Conservation (phyloP, 1,284 basidiomycete species). For the Trichosporon sp. region DNA sequence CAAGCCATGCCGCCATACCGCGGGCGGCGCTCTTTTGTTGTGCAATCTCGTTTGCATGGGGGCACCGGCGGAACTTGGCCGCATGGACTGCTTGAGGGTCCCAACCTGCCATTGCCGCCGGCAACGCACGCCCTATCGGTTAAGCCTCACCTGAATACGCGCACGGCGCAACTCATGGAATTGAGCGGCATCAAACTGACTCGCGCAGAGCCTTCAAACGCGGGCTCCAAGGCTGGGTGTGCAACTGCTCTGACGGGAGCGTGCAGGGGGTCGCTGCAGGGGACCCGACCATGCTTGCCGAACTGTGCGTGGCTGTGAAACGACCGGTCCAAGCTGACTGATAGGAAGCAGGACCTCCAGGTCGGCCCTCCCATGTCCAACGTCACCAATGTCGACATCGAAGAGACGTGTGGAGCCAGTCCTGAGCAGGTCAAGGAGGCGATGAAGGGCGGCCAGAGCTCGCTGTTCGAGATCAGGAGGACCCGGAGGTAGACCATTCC, state of each 20-base stretch:
- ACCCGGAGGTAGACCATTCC: neutral
- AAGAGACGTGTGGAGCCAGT: conserved; percentile 36
- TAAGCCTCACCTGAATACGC: conserved; percentile 2
- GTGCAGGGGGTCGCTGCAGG: conserved; percentile 54
- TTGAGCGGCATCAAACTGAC: conserved; percentile 19
- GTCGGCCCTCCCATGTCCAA: conserved; percentile 44
- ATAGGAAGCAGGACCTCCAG: conserved; percentile 42
- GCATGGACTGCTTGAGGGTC: neutral
- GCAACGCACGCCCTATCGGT: conserved; percentile 14
- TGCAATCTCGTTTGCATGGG: conserved; percentile 9
- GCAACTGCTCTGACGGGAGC: conserved; percentile 50
- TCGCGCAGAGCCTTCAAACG: conserved; percentile 42
- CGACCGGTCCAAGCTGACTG: neutral
- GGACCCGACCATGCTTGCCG: conserved; percentile 39
- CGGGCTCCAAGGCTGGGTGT: conserved; percentile 49
- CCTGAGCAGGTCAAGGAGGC: conserved; percentile 38
- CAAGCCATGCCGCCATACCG: conserved; percentile 1
- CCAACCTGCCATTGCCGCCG: conserved; percentile 6
- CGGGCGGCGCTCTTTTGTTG: neutral
- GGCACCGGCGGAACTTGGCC: neutral
- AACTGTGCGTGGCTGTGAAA: conserved; percentile 41
- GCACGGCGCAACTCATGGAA: neutral
- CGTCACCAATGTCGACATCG: conserved; percentile 44
- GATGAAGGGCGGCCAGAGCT: conserved; percentile 20
- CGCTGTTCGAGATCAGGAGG: conserved; percentile 22